Conservation (phyloP, 345 rosid species). For the Mercurialis annua region DNA sequence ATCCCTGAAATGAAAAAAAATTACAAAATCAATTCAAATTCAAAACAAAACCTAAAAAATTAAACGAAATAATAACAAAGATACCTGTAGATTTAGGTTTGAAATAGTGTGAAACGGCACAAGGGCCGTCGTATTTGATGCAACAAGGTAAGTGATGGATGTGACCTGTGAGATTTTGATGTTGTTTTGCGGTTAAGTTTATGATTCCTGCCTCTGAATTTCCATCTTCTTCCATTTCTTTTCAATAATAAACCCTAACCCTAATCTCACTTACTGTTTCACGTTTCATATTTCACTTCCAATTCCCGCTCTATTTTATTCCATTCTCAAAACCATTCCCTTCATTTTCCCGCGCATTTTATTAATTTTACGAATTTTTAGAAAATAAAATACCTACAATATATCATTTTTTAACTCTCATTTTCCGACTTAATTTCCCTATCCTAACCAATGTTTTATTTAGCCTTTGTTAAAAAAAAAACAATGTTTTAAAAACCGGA, state of each 20-base stretch:
- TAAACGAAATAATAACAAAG: neutral
- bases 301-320: no score
- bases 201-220: slow-evolving; percentile 29
- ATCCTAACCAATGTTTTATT: no score
- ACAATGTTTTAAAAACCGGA: no score
- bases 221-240: slow-evolving; percentile 22
- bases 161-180: slow-evolving; percentile 42
- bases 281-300: no score
- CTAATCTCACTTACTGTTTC: neutral
- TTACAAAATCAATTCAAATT: neutral
- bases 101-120: slow-evolving; percentile 71
- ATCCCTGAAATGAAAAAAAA: slow-evolving; percentile 34
- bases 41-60: neutral
- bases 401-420: no score
- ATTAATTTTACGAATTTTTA: no score
- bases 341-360: no score
- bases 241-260: neutral
- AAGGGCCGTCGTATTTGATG: slow-evolving; percentile 67
- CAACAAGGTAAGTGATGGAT: slow-evolving; percentile 87
- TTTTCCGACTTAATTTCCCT: no score
- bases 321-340: no score
- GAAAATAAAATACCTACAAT: no score
- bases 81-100: slow-evolving; percentile 65
- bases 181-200: slow-evolving; percentile 26
- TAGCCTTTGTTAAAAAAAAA: no score